Base-by-base conservation (phyloP, 2,329 filamentous ascomycete species). In the Pyrenophora seminiperda region DNA sequence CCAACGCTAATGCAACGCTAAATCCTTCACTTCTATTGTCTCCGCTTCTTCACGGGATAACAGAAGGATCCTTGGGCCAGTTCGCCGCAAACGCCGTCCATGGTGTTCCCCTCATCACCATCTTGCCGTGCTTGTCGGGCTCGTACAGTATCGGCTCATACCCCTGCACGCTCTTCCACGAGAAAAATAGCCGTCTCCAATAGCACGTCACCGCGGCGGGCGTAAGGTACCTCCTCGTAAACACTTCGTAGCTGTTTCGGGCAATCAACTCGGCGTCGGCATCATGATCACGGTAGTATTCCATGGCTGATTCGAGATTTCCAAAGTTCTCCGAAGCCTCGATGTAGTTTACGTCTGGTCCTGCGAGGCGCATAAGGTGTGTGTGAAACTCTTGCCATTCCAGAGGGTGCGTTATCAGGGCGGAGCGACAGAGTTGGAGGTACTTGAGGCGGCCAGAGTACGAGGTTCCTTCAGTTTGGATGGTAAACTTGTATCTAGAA, bases 381-480 rank as follows among this genome's bases (percentile, higher is more conserved):
- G 67, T 70, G 45, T 70, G 67, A 45, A 70, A 69, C 47, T 70
- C 67, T 47, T 69, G 66, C 67, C 67, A 70, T 49, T 66, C 56
- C 2, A 70, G 54, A 1, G 67, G 67, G 33, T 70, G 67, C 2
- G 67, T 67, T 14, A 70, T 64, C 7, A 70, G 53, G 10, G 66
- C 66, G 15, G 65, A 69, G 24, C 65, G 65, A 59, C 80, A 83
- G 51, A 79, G 79, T 46, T 81, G 76, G 0, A 82, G 70, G 52
- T 82, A 82, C 58, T 81, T 81, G 7, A 80, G 74, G 2, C 79
- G 75, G 2, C 79, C 80, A 3, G 80, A 82, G 66, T 81, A 82
- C 6, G 77, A 80, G 31, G 76, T 76, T 0, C 80, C 81, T 63
- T 82, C 81, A 1, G 79, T 79, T 47, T 83, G 79, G 2, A 77